Evolutionary conservation across 2,329 filamentous ascomycete genomes (phyloP).

Genomic region (Leptographium lundbergii): DNA sequence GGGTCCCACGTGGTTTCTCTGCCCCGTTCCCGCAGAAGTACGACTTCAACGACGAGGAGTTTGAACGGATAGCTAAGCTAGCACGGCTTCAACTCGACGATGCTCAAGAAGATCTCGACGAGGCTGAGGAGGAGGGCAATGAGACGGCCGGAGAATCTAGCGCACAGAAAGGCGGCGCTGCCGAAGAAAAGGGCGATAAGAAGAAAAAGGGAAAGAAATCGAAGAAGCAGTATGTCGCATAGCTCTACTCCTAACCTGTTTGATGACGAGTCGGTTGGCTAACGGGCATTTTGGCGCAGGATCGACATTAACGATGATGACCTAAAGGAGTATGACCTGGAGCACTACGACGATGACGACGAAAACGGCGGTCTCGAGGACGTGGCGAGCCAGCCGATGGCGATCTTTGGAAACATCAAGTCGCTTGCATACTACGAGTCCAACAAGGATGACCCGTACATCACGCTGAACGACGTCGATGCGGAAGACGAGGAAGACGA

Average conservation of each 20-base stretch:
- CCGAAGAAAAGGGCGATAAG: conserved; percentile 13
- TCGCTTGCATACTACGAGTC: conserved; percentile 87
- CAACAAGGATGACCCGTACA: conserved; percentile 92
- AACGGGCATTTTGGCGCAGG: conserved; percentile 18
- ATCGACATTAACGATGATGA: conserved; percentile 61
- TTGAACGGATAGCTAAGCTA: conserved; percentile 60
- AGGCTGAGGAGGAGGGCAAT: conserved; percentile 37
- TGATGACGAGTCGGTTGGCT: background rate
- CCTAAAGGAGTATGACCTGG: conserved; percentile 89
- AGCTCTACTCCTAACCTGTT: background rate
- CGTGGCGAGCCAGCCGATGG: conserved; percentile 47
- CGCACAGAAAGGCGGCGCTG: conserved; percentile 1
- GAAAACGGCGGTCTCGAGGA: conserved; percentile 46
- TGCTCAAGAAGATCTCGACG: conserved; percentile 72
- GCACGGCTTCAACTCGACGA: conserved; percentile 78
- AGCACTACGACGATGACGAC: conserved; percentile 84
- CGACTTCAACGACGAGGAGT: conserved; percentile 63
- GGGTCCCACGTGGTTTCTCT: conserved; percentile 66
- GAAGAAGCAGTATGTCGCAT: background rate
- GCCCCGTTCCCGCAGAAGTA: conserved; percentile 66
- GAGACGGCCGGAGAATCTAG: conserved; percentile 1
- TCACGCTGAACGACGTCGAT: conserved; percentile 63
- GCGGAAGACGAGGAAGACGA: conserved; percentile 70
- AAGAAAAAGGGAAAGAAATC: conserved; percentile 6
- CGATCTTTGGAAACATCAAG: conserved; percentile 92